phyloP scores from a whole-genome alignment of 345 rosid species.

The Eucalyptus microcorys region DNA sequence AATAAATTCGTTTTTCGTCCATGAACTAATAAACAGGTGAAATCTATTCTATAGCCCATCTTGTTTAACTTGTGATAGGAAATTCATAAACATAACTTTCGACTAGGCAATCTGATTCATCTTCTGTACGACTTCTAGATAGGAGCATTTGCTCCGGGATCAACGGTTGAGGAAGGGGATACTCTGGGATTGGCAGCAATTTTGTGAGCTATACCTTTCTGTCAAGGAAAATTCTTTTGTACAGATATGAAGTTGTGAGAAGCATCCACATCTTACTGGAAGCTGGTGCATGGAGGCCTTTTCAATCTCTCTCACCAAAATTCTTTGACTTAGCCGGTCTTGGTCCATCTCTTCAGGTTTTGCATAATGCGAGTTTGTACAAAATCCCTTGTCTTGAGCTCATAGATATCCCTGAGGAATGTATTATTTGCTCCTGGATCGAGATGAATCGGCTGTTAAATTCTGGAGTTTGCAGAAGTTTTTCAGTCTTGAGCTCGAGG shows the following conservation, averaged over 20 bases:
- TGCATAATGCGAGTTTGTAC: not conserved
- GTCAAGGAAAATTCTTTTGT: no score
- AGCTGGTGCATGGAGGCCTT: not conserved
- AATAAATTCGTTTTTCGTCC: not conserved
- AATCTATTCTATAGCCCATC: not conserved
- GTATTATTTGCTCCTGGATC: not conserved
- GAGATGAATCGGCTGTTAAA: not conserved
- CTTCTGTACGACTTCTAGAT: slow-evolving; percentile 21
- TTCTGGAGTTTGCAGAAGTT: not conserved
- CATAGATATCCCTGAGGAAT: not conserved
- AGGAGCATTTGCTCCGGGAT: slow-evolving; percentile 60
- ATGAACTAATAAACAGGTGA: not conserved
- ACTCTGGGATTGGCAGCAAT: no score
- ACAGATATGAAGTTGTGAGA: no score
- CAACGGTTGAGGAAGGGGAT: no score
- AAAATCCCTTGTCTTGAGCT: not conserved
- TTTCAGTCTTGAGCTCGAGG: not conserved
- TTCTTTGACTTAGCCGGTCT: not conserved
- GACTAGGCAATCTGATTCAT: not conserved
- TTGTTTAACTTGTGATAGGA: not conserved
- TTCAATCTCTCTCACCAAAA: not conserved
- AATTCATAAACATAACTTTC: not conserved
- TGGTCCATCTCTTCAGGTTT: not conserved
- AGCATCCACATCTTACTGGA: not conserved
- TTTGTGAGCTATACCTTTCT: no score